Conservation (phyloP, 2,329 filamentous ascomycete genomes). For the Pseudonectria foliicola region DNA sequence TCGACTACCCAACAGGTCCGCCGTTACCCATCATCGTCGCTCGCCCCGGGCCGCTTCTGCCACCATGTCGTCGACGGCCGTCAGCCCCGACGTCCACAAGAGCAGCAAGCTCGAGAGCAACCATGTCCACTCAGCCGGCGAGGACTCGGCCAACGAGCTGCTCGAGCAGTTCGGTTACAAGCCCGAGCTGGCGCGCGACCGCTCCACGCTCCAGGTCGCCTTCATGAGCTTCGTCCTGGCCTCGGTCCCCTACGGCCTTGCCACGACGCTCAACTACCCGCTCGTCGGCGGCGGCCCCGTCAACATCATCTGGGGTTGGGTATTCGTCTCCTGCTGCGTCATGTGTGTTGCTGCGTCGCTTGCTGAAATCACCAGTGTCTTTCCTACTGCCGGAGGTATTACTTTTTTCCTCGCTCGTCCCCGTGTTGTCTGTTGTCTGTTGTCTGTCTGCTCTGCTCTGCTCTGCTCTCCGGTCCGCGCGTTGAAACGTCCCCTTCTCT, state of each 20-base stretch:
- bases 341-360: constrained; percentile 64
- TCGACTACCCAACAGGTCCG: no score
- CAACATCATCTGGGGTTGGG: constrained; percentile 68
- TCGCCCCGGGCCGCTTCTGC: no score
- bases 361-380: constrained; percentile 68
- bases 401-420: constrained; percentile 1
- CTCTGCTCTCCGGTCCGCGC: not conserved
- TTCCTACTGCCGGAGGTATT: constrained; percentile 64
- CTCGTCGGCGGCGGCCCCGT: constrained; percentile 59
- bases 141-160: constrained; percentile 50
- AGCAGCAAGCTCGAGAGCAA: constrained; percentile 23
- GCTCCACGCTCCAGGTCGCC: constrained; percentile 61
- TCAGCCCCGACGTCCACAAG: constrained; percentile 11
- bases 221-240: constrained; percentile 74
- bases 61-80: no score
- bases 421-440: not conserved
- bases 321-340: constrained; percentile 61
- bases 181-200: constrained; percentile 55
- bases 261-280: constrained; percentile 63
- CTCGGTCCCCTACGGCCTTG: constrained; percentile 66
- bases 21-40: no score
- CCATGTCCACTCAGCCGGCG: constrained; percentile 13
- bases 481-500: no score
- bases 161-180: constrained; percentile 60
- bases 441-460: not conserved